Evolutionary conservation across 1,284 basidiomycete genomes (phyloP), one percentile per base, ranked within the genome.

Genomic region (Ganoderma multipileum): DNA sequence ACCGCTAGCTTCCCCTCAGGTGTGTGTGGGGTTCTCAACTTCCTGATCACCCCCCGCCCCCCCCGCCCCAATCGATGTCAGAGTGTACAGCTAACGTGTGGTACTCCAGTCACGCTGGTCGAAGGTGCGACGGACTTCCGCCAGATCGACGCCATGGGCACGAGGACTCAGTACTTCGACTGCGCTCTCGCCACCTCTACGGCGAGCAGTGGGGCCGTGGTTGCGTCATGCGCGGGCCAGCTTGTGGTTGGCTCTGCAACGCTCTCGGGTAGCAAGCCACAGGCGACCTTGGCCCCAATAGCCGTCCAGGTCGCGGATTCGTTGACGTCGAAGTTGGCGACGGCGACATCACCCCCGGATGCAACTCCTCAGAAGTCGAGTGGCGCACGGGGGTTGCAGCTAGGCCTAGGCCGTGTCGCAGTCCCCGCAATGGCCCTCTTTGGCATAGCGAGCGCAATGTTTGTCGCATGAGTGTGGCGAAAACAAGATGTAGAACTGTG

Each of bases 31-130:
- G 9, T 39, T 39, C 33, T 14, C 20, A 58, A 2, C 20, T 36
- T 20, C 57, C 33, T 4, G 14, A 2, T n/a, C 42, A 11, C 8
- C 42, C 1, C 42, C 8, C 33, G 12, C 14, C 33, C 30, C 57
- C 6, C 42, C 8, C 33, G 12, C 14, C 33, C 30, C 57, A 1
- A 28, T 8, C 14, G 16, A 4, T 9, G 38, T 11, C 12, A 14
- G 38, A 39, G 2, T 39, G 38, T 33, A 33, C 33, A 33, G 33
- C 33, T 33, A 28, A 8, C 8, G 12, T 30, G 9, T 30, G 75
- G 33, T 41, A 20, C 50, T n/a, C 57, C 64, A 78, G 77, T 74
- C 38, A 78, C 77, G 11, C 68, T 78, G 39, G 70, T 76, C 50
- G 69, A 64, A 28, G 75, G 75, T 12, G 67, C 77, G 2, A 69